Conservation (phyloP, 345 rosid genomes). For the Populus alba region DNA sequence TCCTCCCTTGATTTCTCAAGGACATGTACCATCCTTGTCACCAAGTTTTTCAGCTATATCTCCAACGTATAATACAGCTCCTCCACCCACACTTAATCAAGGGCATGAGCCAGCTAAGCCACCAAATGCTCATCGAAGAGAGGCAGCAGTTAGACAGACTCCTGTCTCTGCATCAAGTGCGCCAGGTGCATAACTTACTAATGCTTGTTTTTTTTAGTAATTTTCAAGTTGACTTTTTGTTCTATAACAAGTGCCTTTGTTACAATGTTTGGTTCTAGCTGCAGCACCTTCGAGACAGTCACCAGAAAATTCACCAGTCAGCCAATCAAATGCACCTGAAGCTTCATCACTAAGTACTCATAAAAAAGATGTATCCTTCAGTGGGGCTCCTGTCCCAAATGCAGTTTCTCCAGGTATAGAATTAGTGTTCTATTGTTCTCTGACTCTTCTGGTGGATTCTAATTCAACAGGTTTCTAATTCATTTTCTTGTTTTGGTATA, state of each 20-base stretch:
- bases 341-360: conserved; percentile 21
- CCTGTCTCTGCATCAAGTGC: conserved; percentile 37
- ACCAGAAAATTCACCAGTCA: conserved; percentile 16
- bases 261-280: conserved; percentile 21
- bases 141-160: conserved; percentile 33
- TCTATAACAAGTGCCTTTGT: conserved; percentile 2
- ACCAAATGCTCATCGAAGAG: conserved; percentile 30
- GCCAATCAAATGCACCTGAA: conserved; percentile 23
- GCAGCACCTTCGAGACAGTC: conserved; percentile 18
- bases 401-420: conserved; percentile 18
- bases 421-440: not conserved
- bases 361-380: conserved; percentile 13
- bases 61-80: conserved; percentile 19
- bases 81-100: too few species aligned
- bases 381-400: conserved; percentile 19
- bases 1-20: conserved; percentile 32
- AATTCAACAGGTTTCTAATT: conserved; percentile 6
- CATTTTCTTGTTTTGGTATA: conserved; percentile 1
- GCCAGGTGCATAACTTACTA: conserved; percentile 36
- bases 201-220: not conserved
- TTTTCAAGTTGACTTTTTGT: conserved; percentile 10
- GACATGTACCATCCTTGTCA: conserved; percentile 23
- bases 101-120: conserved; percentile 16
- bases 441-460: conserved; percentile 7
- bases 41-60: conserved; percentile 21